Evolutionary conservation across 2,329 filamentous ascomycete genomes (phyloP), one percentile per base, ranked within the genome.

Genomic region (Sordariomycetes sp.): DNA sequence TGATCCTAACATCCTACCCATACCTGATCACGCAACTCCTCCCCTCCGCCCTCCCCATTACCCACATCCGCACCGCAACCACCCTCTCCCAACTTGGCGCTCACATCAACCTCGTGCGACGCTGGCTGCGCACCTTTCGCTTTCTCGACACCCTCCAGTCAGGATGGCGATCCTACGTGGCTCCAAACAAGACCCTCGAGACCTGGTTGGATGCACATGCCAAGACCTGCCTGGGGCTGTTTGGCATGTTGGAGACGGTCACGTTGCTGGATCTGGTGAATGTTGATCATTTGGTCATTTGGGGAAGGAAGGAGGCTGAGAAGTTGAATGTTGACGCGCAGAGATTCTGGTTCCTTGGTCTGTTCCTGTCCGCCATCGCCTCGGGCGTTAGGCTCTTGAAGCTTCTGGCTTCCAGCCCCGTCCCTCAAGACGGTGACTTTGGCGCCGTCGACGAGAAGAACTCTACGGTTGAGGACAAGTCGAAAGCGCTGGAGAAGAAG

Each of bases 71-170:
- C 8, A 51, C 57, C 12, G 47, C 47, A n/a, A 39, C 50, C 8
- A 51, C 57, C 21, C 54, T 64, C 20, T 35, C 44, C 23, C 33
- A 43, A 5, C 46, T 74, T 14, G 58, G 59, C 39, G 40, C 47
- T 29, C 61, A 59, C 25, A 47, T 75, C 35, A 66, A 63, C 40
- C 47, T 72, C 28, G 57, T 58, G 14, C 67, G 82, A 24, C 72
- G 80, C 16, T 77, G 73, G 54, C 68, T 86, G 49, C 75, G 82
- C 10, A 60, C 82, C 37, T 81, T 84, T 51, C 76, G 78, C 46
- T 85, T 80, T 50, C 55, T 82, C 34, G 73, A 76, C 30, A 67
- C 64, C 32, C 79, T 83, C 44, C 50, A 61, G 17, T 50, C 58
- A 3, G 72, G 75, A 2, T 68, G 65, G 48, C 47, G 50, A 3